Percentiles rank a stretch among this genome's conserved stretches.
Evolutionary conservation across 169 alveolate genomes (phyloP).

Genomic region (Eimeria praecox): DNA sequence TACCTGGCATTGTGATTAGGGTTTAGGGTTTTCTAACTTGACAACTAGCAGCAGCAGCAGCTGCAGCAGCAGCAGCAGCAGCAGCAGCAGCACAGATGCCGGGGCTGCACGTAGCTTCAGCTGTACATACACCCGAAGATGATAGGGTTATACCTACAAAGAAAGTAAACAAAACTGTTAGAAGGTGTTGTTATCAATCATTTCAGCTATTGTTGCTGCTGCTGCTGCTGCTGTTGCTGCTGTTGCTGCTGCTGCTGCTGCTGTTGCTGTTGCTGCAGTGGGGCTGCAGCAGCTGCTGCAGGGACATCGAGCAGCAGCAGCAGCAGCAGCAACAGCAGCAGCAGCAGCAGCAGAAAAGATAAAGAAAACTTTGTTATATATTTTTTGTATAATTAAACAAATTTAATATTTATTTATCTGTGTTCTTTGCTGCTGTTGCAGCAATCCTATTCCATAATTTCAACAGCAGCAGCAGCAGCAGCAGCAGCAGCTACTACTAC

Average conservation of each 20-base stretch:
- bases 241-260: conserved; percentile 24
- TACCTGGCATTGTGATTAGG: conserved; percentile 39
- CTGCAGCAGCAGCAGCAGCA: not conserved
- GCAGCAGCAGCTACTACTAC: not conserved
- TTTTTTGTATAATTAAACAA: not conserved
- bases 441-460: not conserved
- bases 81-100: not conserved
- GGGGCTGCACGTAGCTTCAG: not conserved
- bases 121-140: conserved; percentile 11
- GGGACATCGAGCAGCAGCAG: not conserved
- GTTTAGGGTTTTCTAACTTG: not conserved
- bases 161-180: not conserved
- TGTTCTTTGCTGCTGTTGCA: not conserved
- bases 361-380: not conserved
- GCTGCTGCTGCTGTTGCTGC: conserved; percentile 33
- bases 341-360: no score
- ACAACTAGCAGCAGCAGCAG: conserved; percentile 8
- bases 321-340: conserved; percentile 34
- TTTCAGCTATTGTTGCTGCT: not conserved
- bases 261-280: conserved; percentile 3
- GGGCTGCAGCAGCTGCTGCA: conserved; percentile 45
- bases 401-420: not conserved
- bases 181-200: not conserved
- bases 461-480: conserved; percentile 57
- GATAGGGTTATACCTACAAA: not conserved